These are phyloP conservation scores for Pleurotus pulmonarius DNA, from an alignment of 768 basidiomycete species.

Conservation along the genomic window DNA sequence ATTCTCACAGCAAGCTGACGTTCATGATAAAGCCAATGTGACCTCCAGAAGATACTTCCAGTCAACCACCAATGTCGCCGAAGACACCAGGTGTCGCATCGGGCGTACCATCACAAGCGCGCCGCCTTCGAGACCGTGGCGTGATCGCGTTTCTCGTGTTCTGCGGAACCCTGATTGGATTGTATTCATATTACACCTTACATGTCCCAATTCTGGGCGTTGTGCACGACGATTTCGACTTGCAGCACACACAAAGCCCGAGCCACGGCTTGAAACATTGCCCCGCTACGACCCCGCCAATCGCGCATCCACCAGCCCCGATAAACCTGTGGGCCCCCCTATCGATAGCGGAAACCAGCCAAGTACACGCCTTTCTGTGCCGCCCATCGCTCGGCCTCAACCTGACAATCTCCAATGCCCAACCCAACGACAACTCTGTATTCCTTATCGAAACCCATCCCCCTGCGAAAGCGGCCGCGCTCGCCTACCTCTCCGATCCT, in stretches of 20 bases:
- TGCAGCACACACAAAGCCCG: background rate
- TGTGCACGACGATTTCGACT: background rate
- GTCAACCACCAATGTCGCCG: no score
- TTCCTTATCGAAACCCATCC: conserved; percentile 46
- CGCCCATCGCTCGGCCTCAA: conserved; percentile 40
- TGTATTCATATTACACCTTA: background rate
- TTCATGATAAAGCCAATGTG: no score
- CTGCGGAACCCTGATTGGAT: background rate
- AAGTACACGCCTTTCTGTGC: conserved; percentile 44
- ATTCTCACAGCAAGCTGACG: no score
- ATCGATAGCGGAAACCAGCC: conserved; percentile 35
- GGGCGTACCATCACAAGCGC: no score
- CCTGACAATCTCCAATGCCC: conserved; percentile 31
- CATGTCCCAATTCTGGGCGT: background rate
- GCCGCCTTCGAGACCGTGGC: background rate
- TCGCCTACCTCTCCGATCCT: conserved; percentile 41
- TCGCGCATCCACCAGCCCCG: conserved; percentile 36
- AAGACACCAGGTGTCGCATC: no score
- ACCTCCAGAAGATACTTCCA: no score
- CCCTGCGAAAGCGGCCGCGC: conserved; percentile 44
- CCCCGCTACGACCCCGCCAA: conserved; percentile 21
- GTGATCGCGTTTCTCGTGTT: background rate
- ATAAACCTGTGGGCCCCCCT: conserved; percentile 53
- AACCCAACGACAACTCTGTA: conserved; percentile 44
- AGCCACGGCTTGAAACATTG: conserved; percentile 26